These are phyloP conservation scores for Ceratocystis albifundus DNA, from an alignment of 2,329 filamentous ascomycete species.

Conservation along the genomic window DNA sequence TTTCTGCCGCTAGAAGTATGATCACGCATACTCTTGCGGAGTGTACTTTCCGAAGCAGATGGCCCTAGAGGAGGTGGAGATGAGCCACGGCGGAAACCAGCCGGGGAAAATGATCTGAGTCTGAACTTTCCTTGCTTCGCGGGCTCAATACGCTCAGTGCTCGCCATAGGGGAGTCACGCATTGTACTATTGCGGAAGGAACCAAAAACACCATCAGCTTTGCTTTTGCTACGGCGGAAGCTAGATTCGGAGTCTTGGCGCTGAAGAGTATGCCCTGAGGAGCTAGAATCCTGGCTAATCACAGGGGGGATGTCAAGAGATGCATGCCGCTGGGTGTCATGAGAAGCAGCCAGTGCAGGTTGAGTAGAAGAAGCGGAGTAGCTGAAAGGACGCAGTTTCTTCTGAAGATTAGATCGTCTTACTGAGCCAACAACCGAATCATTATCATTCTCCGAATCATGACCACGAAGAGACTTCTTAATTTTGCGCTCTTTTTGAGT, in stretches of 20 bases:
- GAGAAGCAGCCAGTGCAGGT: neutral
- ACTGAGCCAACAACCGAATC: neutral
- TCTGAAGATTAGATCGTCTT: conserved; percentile 15
- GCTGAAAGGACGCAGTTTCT: conserved; percentile 18
- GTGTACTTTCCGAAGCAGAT: conserved; percentile 33
- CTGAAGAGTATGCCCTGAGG: conserved; percentile 8
- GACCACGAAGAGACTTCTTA: conserved; percentile 3
- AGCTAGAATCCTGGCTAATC: neutral
- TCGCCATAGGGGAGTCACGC: conserved; percentile 44
- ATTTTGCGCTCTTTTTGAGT: neutral
- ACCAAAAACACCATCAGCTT: neutral
- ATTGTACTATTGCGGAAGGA: conserved; percentile 22
- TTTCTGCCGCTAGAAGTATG: conserved; percentile 29
- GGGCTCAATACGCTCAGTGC: conserved; percentile 31
- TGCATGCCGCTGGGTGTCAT: neutral
- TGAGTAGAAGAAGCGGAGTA: conserved; percentile 13
- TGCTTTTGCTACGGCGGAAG: conserved; percentile 14
- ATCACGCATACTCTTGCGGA: conserved; percentile 34
- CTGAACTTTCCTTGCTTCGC: conserved; percentile 51
- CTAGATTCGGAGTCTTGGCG: conserved; percentile 23
- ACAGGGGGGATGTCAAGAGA: conserved; percentile 6
- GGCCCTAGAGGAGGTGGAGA: conserved; percentile 36
- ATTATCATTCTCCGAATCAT: conserved; percentile 10
- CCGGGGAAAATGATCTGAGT: conserved; percentile 58
- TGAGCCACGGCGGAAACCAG: conserved; percentile 36